These are phyloP conservation scores for Lactarius sanguifluus DNA, from an alignment of 768 basidiomycete species.

Conservation along the genomic window DNA sequence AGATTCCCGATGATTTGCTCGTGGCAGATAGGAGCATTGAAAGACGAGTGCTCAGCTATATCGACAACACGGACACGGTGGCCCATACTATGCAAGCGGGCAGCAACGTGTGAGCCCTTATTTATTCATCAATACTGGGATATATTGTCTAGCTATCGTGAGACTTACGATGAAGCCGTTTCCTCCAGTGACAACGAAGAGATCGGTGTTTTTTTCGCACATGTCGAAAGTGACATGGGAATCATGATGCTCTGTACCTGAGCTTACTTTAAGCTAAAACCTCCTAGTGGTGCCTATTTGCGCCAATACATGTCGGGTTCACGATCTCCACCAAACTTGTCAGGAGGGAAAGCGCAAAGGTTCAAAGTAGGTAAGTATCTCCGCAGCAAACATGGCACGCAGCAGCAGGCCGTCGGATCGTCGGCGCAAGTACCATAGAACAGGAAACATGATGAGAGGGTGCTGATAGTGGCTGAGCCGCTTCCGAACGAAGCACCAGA, in stretches of 20 bases:
- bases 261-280: background rate
- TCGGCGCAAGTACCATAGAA: background rate
- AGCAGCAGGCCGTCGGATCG: background rate
- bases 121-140: constrained; percentile 7
- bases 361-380: background rate
- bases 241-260: background rate
- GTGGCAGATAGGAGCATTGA: constrained; percentile 32
- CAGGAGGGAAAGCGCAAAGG: background rate
- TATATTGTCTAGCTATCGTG: background rate
- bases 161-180: constrained; percentile 53
- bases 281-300: background rate
- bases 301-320: background rate
- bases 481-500: background rate
- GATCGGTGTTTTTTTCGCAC: constrained; percentile 18
- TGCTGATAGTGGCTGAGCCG: background rate
- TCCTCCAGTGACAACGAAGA: constrained; percentile 49
- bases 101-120: constrained; percentile 55
- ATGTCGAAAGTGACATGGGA: background rate
- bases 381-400: background rate
- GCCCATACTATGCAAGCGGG: constrained; percentile 38
- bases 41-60: constrained; percentile 32
- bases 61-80: constrained; percentile 48
- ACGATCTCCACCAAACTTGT: background rate
- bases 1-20: constrained; percentile 49
- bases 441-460: background rate